A percentile compares a stretch with the other conserved stretches of the same genome.
Conservation (phyloP, 169 alveolate genomes). For the Theileria sp. region DNA sequence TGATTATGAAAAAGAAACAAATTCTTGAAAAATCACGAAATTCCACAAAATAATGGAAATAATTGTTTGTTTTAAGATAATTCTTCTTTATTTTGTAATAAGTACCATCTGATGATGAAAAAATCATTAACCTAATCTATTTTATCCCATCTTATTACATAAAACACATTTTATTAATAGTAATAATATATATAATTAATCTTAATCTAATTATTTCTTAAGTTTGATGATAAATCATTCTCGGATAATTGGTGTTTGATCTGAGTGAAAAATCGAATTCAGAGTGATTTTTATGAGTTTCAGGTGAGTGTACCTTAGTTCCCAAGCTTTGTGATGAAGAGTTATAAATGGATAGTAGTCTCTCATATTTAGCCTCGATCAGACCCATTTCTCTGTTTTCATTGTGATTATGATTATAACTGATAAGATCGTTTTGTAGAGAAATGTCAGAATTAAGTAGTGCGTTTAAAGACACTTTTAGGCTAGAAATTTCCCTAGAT, state of each 20-base stretch:
- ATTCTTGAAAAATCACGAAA: constrained; percentile 2
- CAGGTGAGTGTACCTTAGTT: background rate
- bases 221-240: constrained; percentile 1
- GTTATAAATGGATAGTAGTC: background rate
- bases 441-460: background rate
- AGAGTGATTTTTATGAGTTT: background rate
- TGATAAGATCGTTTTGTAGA: background rate
- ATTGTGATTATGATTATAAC: background rate
- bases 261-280: background rate
- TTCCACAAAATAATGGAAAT: background rate
- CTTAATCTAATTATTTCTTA: background rate
- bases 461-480: constrained; percentile 19
- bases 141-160: background rate
- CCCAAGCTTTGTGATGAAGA: background rate
- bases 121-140: too few species aligned
- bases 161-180: background rate
- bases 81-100: background rate
- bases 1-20: constrained; percentile 27
- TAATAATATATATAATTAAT: too few species aligned
- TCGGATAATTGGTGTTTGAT: background rate
- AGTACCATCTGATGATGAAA: background rate
- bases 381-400: background rate
- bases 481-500: constrained; percentile 20
- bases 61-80: background rate
- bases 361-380: background rate